phyloP scores from a whole-genome alignment of 441 rosid genomes.

The Bocquillonia castaneifolia region DNA sequence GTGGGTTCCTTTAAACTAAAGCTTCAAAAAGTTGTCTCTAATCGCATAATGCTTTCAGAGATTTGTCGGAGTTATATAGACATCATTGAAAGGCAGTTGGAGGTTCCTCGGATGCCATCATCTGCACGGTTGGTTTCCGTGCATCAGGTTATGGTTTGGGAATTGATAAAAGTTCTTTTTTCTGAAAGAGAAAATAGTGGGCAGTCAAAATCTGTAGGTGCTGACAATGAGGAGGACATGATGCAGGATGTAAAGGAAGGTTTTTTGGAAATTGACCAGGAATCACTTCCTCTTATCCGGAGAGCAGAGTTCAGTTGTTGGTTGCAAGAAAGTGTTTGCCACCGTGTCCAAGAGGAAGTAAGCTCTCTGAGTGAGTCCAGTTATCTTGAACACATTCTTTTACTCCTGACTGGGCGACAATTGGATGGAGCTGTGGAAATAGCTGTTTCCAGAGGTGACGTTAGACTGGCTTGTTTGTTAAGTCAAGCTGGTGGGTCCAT shows the following conservation, averaged over 20 bases:
- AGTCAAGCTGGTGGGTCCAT: constrained; percentile 95
- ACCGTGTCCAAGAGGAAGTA: constrained; percentile 84
- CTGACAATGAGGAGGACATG: constrained; percentile 87
- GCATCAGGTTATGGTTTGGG: constrained; percentile 97
- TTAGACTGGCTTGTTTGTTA: constrained; percentile 85
- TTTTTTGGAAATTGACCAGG: constrained; percentile 59
- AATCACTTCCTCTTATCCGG: constrained; percentile 81
- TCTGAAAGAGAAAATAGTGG: constrained; percentile 64
- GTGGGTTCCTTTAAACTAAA: constrained; percentile 67
- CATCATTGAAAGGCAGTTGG: constrained; percentile 78
- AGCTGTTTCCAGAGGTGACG: constrained; percentile 90
- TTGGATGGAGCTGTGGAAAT: constrained; percentile 83
- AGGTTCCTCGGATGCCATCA: constrained; percentile 64
- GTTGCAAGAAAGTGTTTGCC: constrained; percentile 90
- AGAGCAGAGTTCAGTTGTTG: constrained; percentile 94
- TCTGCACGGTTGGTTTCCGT: constrained; percentile 67
- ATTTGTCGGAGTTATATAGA: constrained; percentile 77
- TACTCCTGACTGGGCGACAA: constrained; percentile 83
- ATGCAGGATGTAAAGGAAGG: constrained; percentile 79
- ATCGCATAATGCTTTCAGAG: constrained; percentile 62
- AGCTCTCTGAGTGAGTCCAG: constrained; percentile 63
- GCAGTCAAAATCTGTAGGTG: constrained; percentile 48
- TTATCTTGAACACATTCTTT: constrained; percentile 76
- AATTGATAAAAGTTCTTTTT: constrained; percentile 86
- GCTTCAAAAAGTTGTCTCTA: constrained; percentile 65